Base-by-base conservation (phyloP, 2,329 filamentous ascomycete species). In the Sclerotinia subarctica region DNA sequence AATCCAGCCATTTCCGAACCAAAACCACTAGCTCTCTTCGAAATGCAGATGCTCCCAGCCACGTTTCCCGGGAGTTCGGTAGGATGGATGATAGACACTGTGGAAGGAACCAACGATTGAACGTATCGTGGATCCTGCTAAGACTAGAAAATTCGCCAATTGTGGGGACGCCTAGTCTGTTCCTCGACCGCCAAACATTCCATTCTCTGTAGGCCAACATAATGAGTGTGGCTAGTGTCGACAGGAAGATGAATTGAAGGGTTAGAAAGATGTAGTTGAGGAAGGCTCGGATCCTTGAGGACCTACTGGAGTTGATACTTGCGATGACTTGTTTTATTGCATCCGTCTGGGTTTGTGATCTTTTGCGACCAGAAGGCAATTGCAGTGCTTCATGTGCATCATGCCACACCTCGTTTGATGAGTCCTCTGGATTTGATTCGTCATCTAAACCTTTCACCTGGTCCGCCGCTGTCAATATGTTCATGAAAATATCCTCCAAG, bases 401-500 rank as follows among this genome's bases (percentile, higher is more conserved):
- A 63, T 51, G 26, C 59, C 59, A 51, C n/a, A 63, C 29, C 2
- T 51, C 46, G n/a, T 38, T 47, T 49, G n/a, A 5, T 35, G 19
- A 21, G 1, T 51, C 29, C 17, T 35, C 13, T 15, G 7, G 6
- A 13, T 24, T 26, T 21, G 46, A 47, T 35, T 47, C 58, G 6
- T 24, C 15, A n/a, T 35, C 15, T 24, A 21, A 38, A 2, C n/a
- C 59, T 19, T 51, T 46, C 3, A 42, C 46, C 21, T 47, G 42
- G 46, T 67, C 65, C 46, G 56, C 46, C 21, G 13, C 35, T 13
- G 65, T 63, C 56, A 67, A 46, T 24, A 67, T 35, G 6, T 44
- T 44, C 56, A 67, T 47, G 19, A 67, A 67, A 32, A 62, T 5
- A 53, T 63, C 65, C 21, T 67, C 56, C n/a, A 67, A 29, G 35